Evolutionary conservation across 2,329 filamentous ascomycete species (phyloP), one percentile per base, ranked within the genome.

Genomic region (Penicillium janthinellum): DNA sequence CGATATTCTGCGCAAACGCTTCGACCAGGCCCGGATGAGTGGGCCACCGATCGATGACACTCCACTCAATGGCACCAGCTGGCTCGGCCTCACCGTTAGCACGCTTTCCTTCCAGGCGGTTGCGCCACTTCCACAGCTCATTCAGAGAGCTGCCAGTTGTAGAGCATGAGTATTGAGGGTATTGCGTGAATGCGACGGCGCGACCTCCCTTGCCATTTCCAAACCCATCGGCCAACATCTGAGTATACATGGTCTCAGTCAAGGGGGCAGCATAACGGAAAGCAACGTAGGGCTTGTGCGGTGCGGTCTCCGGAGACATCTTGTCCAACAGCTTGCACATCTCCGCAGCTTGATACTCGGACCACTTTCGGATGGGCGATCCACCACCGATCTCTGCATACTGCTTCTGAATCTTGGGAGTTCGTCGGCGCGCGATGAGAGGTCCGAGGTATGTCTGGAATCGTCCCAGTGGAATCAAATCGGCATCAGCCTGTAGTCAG

Each of bases 301-400:
- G 95, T 3, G 95, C 95, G 1, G 93, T 96, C 73, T 96, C 90
- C 5, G 95, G 95, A 1, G 90, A 96, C 61, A 92, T 90, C 68
- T 89, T 85, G 82, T 99, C 95, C 54, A 99, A 84, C 54, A 98
- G 86, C 82, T 96, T 97, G 85, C 95, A 99, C 92, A 98, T 97
- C 78, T 98, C 93, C 60, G 84, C 83, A 60, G 88, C 92, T 77
- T 99, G 95, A 73, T 95, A 88, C 78, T 99, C 95, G 25, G 93
- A 96, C 96, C 96, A 99, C 77, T 96, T 96, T 67, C 94, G 88
- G 75, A 99, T 99, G 1, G 95, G 95, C 20, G 93, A 98, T n/a
- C 95, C 95, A 63, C 95, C 95, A 60, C 95, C 95, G 72, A 99
- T 99, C 57, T 89, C 92, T 17, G 90, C 86, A 74, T 99, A 99